Conservation (phyloP, 495 filamentous ascomycete genomes). For the Aspergillus haitiensis region DNA sequence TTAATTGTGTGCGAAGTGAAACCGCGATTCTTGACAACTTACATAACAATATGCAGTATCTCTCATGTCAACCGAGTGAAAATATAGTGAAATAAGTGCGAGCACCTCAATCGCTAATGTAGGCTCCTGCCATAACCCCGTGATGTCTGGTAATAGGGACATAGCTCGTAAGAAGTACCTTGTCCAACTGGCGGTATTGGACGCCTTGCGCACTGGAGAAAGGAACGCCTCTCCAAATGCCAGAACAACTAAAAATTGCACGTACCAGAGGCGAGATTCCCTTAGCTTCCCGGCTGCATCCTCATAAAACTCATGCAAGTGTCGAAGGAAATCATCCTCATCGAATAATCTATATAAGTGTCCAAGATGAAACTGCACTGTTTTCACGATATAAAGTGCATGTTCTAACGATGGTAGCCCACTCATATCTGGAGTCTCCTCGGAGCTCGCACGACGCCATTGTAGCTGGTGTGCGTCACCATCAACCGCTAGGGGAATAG, state of each 20-base stretch:
- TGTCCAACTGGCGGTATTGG: conserved; percentile 26
- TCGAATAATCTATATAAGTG: conserved; percentile 36
- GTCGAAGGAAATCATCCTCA: conserved; percentile 31
- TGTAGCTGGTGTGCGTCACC: conserved; percentile 35
- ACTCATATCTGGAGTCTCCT: conserved; percentile 27
- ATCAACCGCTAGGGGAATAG: conserved; percentile 31
- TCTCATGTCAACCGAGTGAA: conserved; percentile 37
- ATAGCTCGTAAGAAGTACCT: conserved; percentile 34
- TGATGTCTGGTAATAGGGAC: conserved; percentile 36
- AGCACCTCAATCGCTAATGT: conserved; percentile 33
- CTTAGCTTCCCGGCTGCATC: conserved; percentile 21
- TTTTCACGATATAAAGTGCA: conserved; percentile 33
- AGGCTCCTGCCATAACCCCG: conserved; percentile 31
- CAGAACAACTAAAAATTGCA: conserved; percentile 36
- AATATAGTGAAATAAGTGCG: conserved; percentile 32
- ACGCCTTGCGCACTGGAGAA: conserved; percentile 22
- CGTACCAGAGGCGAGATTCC: conserved; percentile 34
- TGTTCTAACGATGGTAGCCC: conserved; percentile 33
- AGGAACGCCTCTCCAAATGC: conserved; percentile 37
- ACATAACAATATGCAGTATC: conserved; percentile 35
- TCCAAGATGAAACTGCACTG: conserved; percentile 35
- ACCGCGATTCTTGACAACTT: conserved; percentile 2
- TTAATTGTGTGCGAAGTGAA: conserved; percentile 3
- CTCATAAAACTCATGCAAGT: conserved; percentile 32
- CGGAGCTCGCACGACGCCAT: conserved; percentile 30